Base-by-base conservation (phyloP, 176 grass and related monocot species). In the Carex cristatella region DNA sequence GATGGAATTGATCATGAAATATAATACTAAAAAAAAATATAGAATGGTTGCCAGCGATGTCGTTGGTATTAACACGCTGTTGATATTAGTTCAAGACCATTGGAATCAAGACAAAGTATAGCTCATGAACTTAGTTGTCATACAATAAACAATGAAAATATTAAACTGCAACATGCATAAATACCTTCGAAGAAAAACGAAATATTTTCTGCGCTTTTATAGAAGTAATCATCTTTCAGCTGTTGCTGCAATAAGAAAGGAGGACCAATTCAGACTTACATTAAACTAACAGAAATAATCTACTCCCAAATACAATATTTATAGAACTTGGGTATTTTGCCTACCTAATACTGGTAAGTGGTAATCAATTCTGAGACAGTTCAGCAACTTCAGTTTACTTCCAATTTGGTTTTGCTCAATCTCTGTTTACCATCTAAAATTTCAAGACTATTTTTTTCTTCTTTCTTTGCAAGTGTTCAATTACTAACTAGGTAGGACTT, bases 121-220 rank as follows among this genome's bases (percentile, higher is more conserved):
- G 18, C 61, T n/a, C 40, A 31, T 15, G 15, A 18, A 68, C 42
- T 60, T 65, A 44, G 32, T 65, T 65, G 19, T 66, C 60, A 83
- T 33, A 69, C 35, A 48, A 66, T 40, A 58, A 49, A 44, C 18
- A 67, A 75, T 54, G 60, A 18, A 46, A 81, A 60, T 84, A 19
- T 82, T 64, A 63, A 10, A 49, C 10, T 59, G 14, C 12, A 61
- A 84, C 13, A 55, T 28, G 72, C 48, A 67, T 38, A 81, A 84
- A 57, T 57, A 98, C 95, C 95, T 84, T 98, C 95, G 15, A 98
- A 98, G 89, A 98, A 98, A 60, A 98, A 95, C 1, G 95, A 98
- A 63, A 95, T 98, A 48, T 95, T 98, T 84, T 95, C 95, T 8
- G 93, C 93, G 12, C 93, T 95, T 49, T 98, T 85, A 28, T 91